Conservation (phyloP, 2,329 filamentous ascomycete species). For the Scleromitrula shiraiana region DNA sequence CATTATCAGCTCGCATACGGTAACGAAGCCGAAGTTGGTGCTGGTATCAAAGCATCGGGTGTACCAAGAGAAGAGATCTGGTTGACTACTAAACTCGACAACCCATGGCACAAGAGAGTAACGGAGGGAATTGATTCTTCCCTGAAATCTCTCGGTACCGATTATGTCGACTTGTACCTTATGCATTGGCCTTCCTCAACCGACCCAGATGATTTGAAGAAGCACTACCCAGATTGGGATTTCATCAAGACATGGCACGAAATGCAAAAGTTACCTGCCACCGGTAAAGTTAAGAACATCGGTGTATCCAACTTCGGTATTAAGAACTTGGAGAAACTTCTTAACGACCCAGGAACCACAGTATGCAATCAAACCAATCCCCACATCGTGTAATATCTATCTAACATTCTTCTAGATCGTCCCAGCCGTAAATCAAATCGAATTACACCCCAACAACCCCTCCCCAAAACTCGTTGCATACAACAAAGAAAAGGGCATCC, state of each 20-base stretch:
- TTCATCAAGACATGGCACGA: slow-evolving; percentile 72
- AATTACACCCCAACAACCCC: slow-evolving; percentile 73
- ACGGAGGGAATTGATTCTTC: slow-evolving; percentile 52
- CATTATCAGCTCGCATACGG: slow-evolving; percentile 54
- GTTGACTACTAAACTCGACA: slow-evolving; percentile 76
- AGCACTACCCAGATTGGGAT: slow-evolving; percentile 70
- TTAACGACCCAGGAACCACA: slow-evolving; percentile 57
- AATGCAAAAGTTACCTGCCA: slow-evolving; percentile 60
- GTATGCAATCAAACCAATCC: slow-evolving; percentile 30
- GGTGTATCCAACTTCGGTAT: slow-evolving; percentile 84
- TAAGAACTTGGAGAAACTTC: slow-evolving; percentile 68
- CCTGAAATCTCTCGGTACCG: slow-evolving; percentile 50
- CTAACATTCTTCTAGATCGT: slow-evolving; percentile 34
- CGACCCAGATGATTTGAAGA: slow-evolving; percentile 48
- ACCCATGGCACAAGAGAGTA: slow-evolving; percentile 67
- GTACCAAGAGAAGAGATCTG: slow-evolving; percentile 60
- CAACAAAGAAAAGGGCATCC: slow-evolving; percentile 65
- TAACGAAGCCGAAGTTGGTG: slow-evolving; percentile 64
- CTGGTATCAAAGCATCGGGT: slow-evolving; percentile 58
- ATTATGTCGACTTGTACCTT: slow-evolving; percentile 64
- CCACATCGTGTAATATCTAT: neutral
- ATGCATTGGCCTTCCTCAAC: slow-evolving; percentile 66
- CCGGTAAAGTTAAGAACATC: slow-evolving; percentile 70
- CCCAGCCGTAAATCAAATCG: slow-evolving; percentile 72
- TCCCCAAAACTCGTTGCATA: slow-evolving; percentile 72